A percentile compares a stretch with the other conserved stretches of the same genome.
These are phyloP conservation scores for Astraeus odoratus DNA, from an alignment of 768 basidiomycete genomes.

Conservation along the genomic window DNA sequence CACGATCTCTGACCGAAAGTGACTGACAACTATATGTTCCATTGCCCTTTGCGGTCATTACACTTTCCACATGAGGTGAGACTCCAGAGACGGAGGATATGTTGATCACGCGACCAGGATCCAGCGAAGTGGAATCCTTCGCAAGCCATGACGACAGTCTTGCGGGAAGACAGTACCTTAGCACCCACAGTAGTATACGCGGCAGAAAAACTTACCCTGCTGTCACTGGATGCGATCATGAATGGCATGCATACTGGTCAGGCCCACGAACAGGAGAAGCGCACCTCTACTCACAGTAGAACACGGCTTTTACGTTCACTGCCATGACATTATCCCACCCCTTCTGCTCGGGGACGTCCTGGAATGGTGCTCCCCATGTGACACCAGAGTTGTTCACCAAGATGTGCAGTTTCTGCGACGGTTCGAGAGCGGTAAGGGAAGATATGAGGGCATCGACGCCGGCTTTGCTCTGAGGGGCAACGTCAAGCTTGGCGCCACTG, in stretches of 20 bases:
- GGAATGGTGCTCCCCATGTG: conserved; percentile 68
- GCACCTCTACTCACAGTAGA: conserved; percentile 52
- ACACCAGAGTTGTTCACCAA: conserved; percentile 81
- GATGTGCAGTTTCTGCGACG: conserved; percentile 58
- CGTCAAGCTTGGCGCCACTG: conserved; percentile 1
- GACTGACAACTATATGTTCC: conserved; percentile 78
- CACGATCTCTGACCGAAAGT: background rate
- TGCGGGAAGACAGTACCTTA: background rate
- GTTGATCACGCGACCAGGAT: conserved; percentile 77
- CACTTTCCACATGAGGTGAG: conserved; percentile 40
- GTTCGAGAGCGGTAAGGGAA: conserved; percentile 62
- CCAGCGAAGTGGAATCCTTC: conserved; percentile 54
- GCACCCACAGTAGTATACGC: background rate
- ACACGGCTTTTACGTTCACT: conserved; percentile 81
- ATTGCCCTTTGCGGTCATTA: conserved; percentile 44
- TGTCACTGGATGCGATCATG: conserved; percentile 31
- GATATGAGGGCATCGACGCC: conserved; percentile 70
- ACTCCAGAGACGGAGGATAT: conserved; percentile 68
- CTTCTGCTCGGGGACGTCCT: conserved; percentile 68
- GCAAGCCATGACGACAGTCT: conserved; percentile 43
- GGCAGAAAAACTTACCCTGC: conserved; percentile 27
- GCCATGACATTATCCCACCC: conserved; percentile 84
- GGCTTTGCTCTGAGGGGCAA: conserved; percentile 51
- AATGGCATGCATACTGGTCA: background rate
- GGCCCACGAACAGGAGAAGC: background rate